phyloP scores from a whole-genome alignment of 2,329 filamentous ascomycete genomes.

The Graphiopsis chlorocephala region DNA sequence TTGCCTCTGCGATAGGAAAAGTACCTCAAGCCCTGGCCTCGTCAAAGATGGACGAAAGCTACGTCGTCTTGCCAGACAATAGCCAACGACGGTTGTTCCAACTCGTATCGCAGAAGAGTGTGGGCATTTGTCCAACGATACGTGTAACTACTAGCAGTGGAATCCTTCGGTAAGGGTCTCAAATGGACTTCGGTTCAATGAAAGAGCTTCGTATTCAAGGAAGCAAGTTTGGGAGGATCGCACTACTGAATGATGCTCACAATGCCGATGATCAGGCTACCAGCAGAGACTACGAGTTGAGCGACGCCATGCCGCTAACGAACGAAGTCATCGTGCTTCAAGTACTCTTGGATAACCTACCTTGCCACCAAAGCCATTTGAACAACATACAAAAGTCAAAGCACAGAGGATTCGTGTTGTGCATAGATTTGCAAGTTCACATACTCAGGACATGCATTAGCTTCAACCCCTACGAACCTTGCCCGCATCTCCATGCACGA shows the following conservation, averaged over 20 bases:
- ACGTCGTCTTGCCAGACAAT: no score
- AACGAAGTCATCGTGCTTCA: neutral
- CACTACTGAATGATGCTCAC: neutral
- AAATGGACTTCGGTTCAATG: no score
- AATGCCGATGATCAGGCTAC: neutral
- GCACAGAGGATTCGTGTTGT: neutral
- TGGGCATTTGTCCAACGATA: neutral
- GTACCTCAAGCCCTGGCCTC: no score
- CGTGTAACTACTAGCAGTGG: neutral
- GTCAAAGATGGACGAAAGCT: no score
- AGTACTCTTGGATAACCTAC: no score
- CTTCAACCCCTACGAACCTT: neutral
- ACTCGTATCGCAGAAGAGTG: neutral
- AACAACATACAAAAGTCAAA: neutral
- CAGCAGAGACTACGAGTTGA: neutral
- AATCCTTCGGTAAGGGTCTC: neutral
- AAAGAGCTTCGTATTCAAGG: neutral
- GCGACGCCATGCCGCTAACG: neutral
- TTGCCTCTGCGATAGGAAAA: no score
- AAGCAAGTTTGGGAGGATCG: neutral
- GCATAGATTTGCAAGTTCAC: neutral
- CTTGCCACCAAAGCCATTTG: neutral
- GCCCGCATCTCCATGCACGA: neutral
- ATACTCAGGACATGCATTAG: neutral
- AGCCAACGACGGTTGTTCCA: neutral